Percentiles rank a stretch among this genome's conserved stretches.
Conservation (phyloP, 345 rosid species). For the Gossypium anomalum region DNA sequence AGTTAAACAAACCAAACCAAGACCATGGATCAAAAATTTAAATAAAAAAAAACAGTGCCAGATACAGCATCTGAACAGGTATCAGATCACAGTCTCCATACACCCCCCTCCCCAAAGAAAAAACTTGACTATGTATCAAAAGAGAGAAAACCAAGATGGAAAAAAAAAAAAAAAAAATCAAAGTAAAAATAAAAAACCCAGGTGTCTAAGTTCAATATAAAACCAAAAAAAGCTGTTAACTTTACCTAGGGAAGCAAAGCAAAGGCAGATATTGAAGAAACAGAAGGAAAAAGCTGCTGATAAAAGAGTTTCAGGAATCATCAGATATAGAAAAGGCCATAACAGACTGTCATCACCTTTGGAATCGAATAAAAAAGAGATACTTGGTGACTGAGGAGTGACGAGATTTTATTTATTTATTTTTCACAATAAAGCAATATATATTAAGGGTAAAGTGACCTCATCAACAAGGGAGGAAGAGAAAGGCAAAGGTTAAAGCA, state of each 20-base stretch:
- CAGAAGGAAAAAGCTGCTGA: constrained; percentile 14
- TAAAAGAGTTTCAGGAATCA: constrained; percentile 32
- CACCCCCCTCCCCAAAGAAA: constrained; percentile 4
- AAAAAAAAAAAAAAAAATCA: constrained; percentile 3
- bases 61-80: background rate
- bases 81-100: constrained; percentile 21
- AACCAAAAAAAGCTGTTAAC: constrained; percentile 15
- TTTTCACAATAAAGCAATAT: background rate
- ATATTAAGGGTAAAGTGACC: background rate
- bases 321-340: constrained; percentile 36
- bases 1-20: constrained; percentile 3
- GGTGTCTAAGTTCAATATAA: constrained; percentile 29
- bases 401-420: background rate
- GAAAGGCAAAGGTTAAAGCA: background rate
- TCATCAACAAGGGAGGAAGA: background rate
- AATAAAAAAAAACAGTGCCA: background rate
- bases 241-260: constrained; percentile 28
- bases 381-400: background rate
- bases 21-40: constrained; percentile 24
- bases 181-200: constrained; percentile 18
- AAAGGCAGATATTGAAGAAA: constrained; percentile 10
- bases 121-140: constrained; percentile 11
- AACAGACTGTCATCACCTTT: constrained; percentile 38
- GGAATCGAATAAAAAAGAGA: constrained; percentile 21
- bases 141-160: constrained; percentile 13